Percentiles rank a stretch among this genome's conserved stretches.
Conservation (phyloP, 2,329 filamentous ascomycete species). For the Cytospora paraplurivora region DNA sequence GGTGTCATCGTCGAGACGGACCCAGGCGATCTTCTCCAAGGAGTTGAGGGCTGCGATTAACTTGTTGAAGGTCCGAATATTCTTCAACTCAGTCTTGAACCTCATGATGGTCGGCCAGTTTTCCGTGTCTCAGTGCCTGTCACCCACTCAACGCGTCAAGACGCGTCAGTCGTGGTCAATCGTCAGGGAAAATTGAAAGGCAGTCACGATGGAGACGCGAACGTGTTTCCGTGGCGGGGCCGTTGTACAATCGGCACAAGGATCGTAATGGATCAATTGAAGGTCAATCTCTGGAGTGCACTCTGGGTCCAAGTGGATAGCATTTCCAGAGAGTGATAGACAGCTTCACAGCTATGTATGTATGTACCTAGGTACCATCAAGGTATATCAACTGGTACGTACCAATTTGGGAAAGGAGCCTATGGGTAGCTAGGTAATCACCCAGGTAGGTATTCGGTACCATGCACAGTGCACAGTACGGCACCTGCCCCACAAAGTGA, state of each 20-base stretch:
- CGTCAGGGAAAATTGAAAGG: not conserved
- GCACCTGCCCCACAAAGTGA: not conserved
- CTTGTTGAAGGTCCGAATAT: slow-evolving; percentile 68
- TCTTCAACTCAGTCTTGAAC: slow-evolving; percentile 67
- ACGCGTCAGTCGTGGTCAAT: slow-evolving; percentile 10
- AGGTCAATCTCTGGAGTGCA: not conserved
- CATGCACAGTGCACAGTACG: not conserved
- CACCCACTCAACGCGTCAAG: slow-evolving; percentile 16
- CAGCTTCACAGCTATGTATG: no score
- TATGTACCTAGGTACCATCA: no score
- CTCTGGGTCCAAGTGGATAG: not conserved
- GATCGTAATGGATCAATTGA: not conserved
- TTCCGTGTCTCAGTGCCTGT: not conserved
- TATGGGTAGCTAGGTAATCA: no score
- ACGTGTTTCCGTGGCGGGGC: not conserved
- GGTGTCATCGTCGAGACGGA: slow-evolving; percentile 82
- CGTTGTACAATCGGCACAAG: not conserved
- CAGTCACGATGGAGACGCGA: not conserved
- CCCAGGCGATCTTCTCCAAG: slow-evolving; percentile 83
- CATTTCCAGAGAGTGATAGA: not conserved
- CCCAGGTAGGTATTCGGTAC: not conserved
- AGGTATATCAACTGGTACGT: no score
- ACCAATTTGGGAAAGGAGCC: no score
- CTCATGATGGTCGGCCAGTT: slow-evolving; percentile 52
- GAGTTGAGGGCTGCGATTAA: slow-evolving; percentile 65